A percentile compares a stretch with the other conserved stretches of the same genome.
Evolutionary conservation across 208 protist genomes (phyloP).

Genomic region (Acanthamoeba rhysodes): DNA sequence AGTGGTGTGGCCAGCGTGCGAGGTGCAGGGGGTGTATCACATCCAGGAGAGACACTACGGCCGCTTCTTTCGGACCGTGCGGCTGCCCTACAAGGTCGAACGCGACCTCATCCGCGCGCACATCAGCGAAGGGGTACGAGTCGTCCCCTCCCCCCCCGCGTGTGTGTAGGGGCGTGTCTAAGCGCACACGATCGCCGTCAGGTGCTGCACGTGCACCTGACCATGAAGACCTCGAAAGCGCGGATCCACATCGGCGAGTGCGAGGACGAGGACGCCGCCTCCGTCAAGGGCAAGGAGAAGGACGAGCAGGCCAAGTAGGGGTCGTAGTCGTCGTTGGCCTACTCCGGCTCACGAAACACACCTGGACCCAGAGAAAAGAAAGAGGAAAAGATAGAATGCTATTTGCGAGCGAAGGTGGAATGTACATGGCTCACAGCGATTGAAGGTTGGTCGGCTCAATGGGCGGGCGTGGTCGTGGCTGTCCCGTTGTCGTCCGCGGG

Average conservation of each 20-base stretch:
- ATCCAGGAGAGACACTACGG: slow-evolving; percentile 31
- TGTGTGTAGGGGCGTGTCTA: neutral
- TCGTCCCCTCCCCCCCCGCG: neutral
- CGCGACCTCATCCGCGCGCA: neutral
- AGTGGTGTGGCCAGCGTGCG: neutral
- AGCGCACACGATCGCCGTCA: neutral
- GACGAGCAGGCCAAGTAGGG: neutral
- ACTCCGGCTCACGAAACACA: too few relatives aligned
- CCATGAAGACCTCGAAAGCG: neutral
- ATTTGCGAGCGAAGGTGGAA: too few relatives aligned
- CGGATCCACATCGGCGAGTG: slow-evolving; percentile 24
- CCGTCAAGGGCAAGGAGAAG: neutral
- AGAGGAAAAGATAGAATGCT: too few relatives aligned
- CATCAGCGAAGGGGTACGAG: neutral
- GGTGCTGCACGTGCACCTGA: slow-evolving; percentile 39
- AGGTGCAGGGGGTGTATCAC: neutral
- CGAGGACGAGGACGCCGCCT: too few relatives aligned
- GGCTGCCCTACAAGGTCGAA: slow-evolving; percentile 34
- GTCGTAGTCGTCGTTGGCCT: too few relatives aligned
- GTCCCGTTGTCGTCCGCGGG: neutral
- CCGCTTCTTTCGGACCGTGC: neutral
- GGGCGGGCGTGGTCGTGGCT: neutral
- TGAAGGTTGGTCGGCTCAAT: too few relatives aligned
- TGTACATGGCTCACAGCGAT: too few relatives aligned
- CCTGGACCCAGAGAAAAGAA: too few relatives aligned